Conservation (phyloP, 2,329 filamentous ascomycete species). For the Arthroderma uncinatum region DNA sequence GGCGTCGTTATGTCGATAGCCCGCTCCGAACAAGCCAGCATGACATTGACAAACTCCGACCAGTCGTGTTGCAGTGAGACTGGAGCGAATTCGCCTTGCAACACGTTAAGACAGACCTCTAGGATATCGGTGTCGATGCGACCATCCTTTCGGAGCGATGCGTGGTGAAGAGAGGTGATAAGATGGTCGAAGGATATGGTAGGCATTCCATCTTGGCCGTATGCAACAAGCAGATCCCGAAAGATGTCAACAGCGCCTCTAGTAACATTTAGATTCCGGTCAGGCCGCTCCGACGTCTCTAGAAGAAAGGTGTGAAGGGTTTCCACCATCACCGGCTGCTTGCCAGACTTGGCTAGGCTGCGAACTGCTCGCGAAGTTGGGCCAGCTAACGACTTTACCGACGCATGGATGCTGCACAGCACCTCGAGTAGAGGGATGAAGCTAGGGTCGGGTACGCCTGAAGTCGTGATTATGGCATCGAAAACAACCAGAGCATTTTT, state of each 20-base stretch:
- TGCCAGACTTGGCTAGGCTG: constrained; percentile 31
- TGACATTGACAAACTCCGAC: constrained; percentile 26
- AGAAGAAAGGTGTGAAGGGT: constrained; percentile 28
- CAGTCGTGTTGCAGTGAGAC: constrained; percentile 21
- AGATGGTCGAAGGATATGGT: constrained; percentile 28
- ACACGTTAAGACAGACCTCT: constrained; percentile 30
- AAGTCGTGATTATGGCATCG: constrained; percentile 33
- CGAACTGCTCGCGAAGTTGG: constrained; percentile 34
- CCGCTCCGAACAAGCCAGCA: constrained; percentile 27
- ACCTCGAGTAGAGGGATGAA: constrained; percentile 32
- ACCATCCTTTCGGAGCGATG: constrained; percentile 28
- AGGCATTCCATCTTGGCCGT: constrained; percentile 31
- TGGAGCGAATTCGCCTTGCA: constrained; percentile 29
- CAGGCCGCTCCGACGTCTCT: constrained; percentile 24
- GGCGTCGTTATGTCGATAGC: constrained; percentile 18
- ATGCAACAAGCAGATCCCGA: constrained; percentile 30
- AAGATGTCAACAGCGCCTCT: constrained; percentile 34
- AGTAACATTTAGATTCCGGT: constrained; percentile 31
- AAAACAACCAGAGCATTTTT: constrained; percentile 34
- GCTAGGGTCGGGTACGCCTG: constrained; percentile 30
- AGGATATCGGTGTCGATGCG: constrained; percentile 32
- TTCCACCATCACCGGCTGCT: constrained; percentile 31
- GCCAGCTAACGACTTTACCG: constrained; percentile 33
- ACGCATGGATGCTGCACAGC: constrained; percentile 36
- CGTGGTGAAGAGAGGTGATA: constrained; percentile 26